These are phyloP conservation scores for Annona cherimola DNA, from an alignment of 164 flowering plant species.

Conservation along the genomic window DNA sequence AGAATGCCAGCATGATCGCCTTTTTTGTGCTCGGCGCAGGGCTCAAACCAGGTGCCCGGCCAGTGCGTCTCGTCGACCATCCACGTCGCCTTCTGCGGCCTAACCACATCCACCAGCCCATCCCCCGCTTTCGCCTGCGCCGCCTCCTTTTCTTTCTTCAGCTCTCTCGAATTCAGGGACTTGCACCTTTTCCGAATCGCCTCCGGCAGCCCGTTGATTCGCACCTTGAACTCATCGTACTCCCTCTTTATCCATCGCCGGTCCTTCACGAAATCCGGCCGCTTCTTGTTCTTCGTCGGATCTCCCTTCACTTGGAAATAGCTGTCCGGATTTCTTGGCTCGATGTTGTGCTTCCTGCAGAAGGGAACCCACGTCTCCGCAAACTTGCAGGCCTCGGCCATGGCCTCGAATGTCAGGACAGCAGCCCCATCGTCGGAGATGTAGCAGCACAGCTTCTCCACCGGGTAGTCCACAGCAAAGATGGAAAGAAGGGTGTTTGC, in stretches of 20 bases:
- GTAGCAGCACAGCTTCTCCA: conserved; percentile 60
- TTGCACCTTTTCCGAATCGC: conserved; percentile 42
- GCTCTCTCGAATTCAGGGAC: conserved; percentile 43
- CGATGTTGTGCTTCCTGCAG: conserved; percentile 69
- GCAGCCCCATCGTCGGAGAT: conserved; percentile 75
- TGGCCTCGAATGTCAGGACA: conserved; percentile 59
- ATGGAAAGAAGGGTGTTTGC: conserved; percentile 62
- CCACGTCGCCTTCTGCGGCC: conserved; percentile 61
- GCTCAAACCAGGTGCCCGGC: conserved; percentile 75
- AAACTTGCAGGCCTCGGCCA: conserved; percentile 58
- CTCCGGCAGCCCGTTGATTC: conserved; percentile 75
- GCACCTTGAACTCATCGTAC: conserved; percentile 81
- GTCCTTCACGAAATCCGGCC: conserved; percentile 67
- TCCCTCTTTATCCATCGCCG: conserved; percentile 74
- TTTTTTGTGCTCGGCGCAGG: conserved; percentile 50
- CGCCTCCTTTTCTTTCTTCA: conserved; percentile 37
- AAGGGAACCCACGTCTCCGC: conserved; percentile 76
- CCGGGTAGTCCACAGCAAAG: conserved; percentile 53
- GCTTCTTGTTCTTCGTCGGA: conserved; percentile 69
- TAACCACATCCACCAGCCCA: conserved; percentile 13
- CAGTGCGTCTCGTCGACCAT: conserved; percentile 92
- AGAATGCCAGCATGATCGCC: conserved; percentile 86
- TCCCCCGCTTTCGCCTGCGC: conserved; percentile 39
- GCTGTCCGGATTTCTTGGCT: conserved; percentile 72
- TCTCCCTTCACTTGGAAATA: conserved; percentile 54